Percentiles rank a stretch among this genome's conserved stretches.
phyloP scores from a whole-genome alignment of 2,329 filamentous ascomycete genomes.

The Fusarium pininemorale region DNA sequence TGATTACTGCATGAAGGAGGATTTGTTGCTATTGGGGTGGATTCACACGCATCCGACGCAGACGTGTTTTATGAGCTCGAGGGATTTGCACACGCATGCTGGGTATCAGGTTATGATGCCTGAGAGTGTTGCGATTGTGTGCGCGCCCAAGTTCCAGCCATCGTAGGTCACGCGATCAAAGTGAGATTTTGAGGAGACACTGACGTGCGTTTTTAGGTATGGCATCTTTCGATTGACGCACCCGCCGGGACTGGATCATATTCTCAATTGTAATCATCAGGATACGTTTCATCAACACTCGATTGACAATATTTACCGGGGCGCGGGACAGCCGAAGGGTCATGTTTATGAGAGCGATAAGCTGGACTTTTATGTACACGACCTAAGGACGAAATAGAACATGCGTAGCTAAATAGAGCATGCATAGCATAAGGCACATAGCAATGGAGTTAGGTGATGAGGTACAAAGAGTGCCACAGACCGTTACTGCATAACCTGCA shows the following conservation, averaged over 20 bases:
- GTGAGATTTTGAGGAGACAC: not conserved
- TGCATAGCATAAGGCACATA: constrained; percentile 40
- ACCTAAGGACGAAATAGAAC: constrained; percentile 54
- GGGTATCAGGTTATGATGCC: constrained; percentile 97
- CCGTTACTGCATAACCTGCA: not conserved
- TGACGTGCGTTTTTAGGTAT: constrained; percentile 64
- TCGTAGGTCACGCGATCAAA: constrained; percentile 61
- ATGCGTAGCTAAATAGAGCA: not conserved
- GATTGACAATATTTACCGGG: constrained; percentile 78
- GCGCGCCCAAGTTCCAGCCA: constrained; percentile 81
- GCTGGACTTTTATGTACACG: constrained; percentile 68
- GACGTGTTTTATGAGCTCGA: constrained; percentile 96
- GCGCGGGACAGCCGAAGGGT: constrained; percentile 71
- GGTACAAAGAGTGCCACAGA: not conserved
- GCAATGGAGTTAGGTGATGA: constrained; percentile 32
- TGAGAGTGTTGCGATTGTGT: constrained; percentile 96
- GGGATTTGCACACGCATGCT: constrained; percentile 91
- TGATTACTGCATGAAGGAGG: constrained; percentile 86
- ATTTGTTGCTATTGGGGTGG: constrained; percentile 90
- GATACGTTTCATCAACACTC: constrained; percentile 84
- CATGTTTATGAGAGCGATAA: constrained; percentile 76
- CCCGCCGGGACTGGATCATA: constrained; percentile 87
- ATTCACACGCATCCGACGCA: constrained; percentile 98
- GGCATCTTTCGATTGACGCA: constrained; percentile 94
- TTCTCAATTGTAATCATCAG: constrained; percentile 79